phyloP scores from a whole-genome alignment of 1,284 basidiomycete genomes.

The Pyrrhoderma lamaoense region DNA sequence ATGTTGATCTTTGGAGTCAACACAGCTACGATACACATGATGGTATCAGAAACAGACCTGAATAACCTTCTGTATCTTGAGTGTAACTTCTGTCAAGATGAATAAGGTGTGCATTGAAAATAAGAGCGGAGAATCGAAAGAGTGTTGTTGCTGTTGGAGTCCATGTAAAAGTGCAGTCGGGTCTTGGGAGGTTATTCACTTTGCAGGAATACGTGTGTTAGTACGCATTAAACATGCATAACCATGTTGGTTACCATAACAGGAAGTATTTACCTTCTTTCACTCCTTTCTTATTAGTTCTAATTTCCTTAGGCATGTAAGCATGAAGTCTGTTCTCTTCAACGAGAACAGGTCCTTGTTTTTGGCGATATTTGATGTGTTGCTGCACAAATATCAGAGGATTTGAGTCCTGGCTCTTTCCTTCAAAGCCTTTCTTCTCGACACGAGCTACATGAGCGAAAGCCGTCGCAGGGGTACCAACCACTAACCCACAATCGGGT shows the following conservation, averaged over 20 bases:
- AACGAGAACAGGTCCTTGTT: constrained; percentile 36
- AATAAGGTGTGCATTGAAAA: constrained; percentile 71
- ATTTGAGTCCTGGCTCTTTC: constrained; percentile 21
- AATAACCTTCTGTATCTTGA: constrained; percentile 61
- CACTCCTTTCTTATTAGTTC: constrained; percentile 24
- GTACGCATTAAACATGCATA: neutral
- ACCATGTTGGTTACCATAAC: neutral
- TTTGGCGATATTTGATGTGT: constrained; percentile 33
- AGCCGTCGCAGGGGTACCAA: constrained; percentile 50
- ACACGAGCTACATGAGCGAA: constrained; percentile 45
- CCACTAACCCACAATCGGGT: constrained; percentile 12
- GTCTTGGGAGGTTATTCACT: constrained; percentile 46
- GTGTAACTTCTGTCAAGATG: constrained; percentile 70
- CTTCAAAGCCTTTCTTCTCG: constrained; percentile 59
- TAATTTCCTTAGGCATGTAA: constrained; percentile 42
- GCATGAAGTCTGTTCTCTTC: constrained; percentile 71
- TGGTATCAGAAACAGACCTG: constrained; percentile 35
- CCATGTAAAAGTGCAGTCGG: constrained; percentile 58
- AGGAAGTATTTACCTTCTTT: constrained; percentile 30
- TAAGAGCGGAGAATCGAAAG: constrained; percentile 80
- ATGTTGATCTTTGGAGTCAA: neutral
- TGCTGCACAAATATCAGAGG: constrained; percentile 80
- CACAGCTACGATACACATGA: neutral
- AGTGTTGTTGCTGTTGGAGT: constrained; percentile 63
- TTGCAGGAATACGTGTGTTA: constrained; percentile 1